Evolutionary conservation across 345 rosid species (phyloP).

Genomic region (Kandelia obovata): DNA sequence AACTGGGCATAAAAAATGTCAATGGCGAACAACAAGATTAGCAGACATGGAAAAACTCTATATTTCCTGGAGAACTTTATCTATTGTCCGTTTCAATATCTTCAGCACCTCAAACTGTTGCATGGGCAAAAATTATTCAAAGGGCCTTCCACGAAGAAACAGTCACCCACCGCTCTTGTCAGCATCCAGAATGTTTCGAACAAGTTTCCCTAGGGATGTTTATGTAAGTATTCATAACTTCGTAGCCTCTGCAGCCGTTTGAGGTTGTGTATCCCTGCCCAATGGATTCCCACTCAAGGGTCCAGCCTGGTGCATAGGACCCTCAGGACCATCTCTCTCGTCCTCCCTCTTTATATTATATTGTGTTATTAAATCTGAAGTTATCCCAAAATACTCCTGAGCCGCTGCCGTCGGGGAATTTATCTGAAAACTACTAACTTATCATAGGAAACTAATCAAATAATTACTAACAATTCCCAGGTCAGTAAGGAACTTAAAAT

Average conservation of each 20-base stretch:
- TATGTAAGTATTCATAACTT: slow-evolving; percentile 67
- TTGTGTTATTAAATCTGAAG: slow-evolving; percentile 84
- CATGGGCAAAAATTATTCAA: slow-evolving; percentile 66
- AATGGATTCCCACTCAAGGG: slow-evolving; percentile 90
- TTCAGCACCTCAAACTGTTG: slow-evolving; percentile 74
- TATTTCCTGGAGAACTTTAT: slow-evolving; percentile 59
- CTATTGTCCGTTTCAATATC: slow-evolving; percentile 71
- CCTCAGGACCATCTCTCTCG: slow-evolving; percentile 93
- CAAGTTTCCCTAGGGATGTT: slow-evolving; percentile 61
- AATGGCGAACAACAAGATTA: background rate
- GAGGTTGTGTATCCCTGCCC: slow-evolving; percentile 85
- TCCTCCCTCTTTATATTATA: slow-evolving; percentile 74
- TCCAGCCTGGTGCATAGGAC: slow-evolving; percentile 96
- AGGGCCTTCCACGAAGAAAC: slow-evolving; percentile 89
- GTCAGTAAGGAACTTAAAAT: too few species aligned
- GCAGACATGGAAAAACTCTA: slow-evolving; percentile 19
- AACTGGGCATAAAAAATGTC: background rate
- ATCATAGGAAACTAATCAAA: slow-evolving; percentile 37
- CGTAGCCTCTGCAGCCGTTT: slow-evolving; percentile 69
- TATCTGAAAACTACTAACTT: slow-evolving; percentile 44
- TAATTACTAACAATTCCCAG: too few species aligned
- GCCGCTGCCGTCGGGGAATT: slow-evolving; percentile 34
- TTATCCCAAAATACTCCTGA: slow-evolving; percentile 75
- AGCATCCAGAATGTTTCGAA: slow-evolving; percentile 63
- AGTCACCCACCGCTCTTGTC: slow-evolving; percentile 84